A percentile compares a stretch with the other conserved stretches of the same genome.
phyloP scores from a whole-genome alignment of 345 rosid species.

The Eucalyptus brandiana region DNA sequence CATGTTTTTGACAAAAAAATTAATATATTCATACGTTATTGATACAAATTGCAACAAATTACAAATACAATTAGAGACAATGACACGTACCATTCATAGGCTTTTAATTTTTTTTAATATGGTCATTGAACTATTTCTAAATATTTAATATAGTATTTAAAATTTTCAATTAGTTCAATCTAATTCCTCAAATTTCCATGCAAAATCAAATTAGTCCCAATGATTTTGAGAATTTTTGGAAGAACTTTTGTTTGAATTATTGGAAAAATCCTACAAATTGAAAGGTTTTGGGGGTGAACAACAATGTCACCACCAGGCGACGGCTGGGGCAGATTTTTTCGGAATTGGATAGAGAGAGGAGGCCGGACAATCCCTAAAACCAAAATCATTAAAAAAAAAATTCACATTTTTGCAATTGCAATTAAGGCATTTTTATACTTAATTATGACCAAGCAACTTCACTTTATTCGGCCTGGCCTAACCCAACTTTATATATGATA shows the following conservation, averaged over 20 bases:
- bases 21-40: neutral
- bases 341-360: neutral
- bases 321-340: neutral
- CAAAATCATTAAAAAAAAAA: neutral
- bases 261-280: neutral
- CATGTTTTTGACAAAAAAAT: neutral
- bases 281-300: neutral
- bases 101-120: neutral
- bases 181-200: neutral
- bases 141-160: neutral
- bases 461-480: fast-evolving
- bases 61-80: neutral
- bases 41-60: neutral
- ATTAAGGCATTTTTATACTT: neutral
- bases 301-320: neutral
- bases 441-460: fast-evolving
- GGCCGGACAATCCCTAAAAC: neutral
- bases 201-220: neutral
- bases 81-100: neutral
- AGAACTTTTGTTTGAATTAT: neutral
- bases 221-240: neutral
- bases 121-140: neutral
- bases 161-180: neutral
- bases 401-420: neutral
- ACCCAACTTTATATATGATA: neutral